Conservation (phyloP, 768 basidiomycete species). For the Tulasnella sp. region DNA sequence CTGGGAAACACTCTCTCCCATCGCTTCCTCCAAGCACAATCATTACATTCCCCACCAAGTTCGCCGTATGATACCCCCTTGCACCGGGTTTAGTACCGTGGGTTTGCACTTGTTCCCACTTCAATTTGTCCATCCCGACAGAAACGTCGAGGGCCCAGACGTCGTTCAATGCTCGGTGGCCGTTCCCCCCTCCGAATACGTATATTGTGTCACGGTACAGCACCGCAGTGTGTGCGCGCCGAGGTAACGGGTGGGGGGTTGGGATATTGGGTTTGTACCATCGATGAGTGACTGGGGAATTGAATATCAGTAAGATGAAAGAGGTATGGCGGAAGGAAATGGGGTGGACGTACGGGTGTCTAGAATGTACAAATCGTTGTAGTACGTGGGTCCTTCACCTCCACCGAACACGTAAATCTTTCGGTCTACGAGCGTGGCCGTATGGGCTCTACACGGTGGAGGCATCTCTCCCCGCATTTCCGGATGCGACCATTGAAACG, state of each 20-base stretch:
- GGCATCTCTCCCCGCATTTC: constrained; percentile 73
- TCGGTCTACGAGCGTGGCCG: constrained; percentile 71
- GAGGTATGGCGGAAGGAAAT: background rate
- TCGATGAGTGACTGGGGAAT: constrained; percentile 32
- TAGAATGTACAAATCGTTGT: constrained; percentile 75
- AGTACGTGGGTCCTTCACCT: constrained; percentile 66
- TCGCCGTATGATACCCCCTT: constrained; percentile 87
- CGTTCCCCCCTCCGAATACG: constrained; percentile 93
- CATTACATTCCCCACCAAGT: constrained; percentile 80
- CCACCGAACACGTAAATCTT: constrained; percentile 43
- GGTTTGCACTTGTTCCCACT: constrained; percentile 60
- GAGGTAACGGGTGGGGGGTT: constrained; percentile 51
- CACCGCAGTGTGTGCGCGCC: constrained; percentile 37
- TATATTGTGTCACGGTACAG: constrained; percentile 67
- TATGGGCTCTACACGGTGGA: constrained; percentile 82
- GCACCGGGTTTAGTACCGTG: constrained; percentile 35
- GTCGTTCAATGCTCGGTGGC: constrained; percentile 83
- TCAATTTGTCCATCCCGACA: constrained; percentile 40
- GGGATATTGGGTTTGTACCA: constrained; percentile 36
- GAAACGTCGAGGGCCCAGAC: constrained; percentile 79
- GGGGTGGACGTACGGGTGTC: constrained; percentile 56
- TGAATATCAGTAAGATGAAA: background rate
- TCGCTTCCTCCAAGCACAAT: constrained; percentile 89
- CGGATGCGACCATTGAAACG: constrained; percentile 61
- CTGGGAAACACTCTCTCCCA: constrained; percentile 77